Base-by-base conservation (phyloP, 2,329 filamentous ascomycete genomes). In the Mycosphaerella sp. region DNA sequence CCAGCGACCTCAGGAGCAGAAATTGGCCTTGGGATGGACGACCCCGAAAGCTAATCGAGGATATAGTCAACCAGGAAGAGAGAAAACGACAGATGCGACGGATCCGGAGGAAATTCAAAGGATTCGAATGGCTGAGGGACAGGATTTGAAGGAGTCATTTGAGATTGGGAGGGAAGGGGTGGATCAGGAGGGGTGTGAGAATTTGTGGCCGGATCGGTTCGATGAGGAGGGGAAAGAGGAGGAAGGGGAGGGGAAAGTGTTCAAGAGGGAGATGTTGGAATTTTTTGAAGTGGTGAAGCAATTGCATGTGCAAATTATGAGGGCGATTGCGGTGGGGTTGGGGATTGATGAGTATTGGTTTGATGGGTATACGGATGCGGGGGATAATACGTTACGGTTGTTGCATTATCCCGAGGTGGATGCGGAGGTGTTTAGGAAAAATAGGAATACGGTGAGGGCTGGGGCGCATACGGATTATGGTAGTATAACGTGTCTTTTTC, bases 201-300 rank as follows among this genome's bases (percentile, higher is more conserved):
- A 96, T 67, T 83, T 80, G 59, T 96, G 91, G 91, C 91, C 84
- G 0, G 74, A 77, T 45, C 76, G 58, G 64, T 76, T 83, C 85
- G 64, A 69, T 41, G 59, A 56, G n/a, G 64, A 64, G 51, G 91
- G 87, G 1, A 81, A 82, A 54, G 73, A 21, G 21, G 21, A 21
- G 21, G 21, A 21, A 2, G 21, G 55, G n/a, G 64, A 64, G 51
- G 91, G 87, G 1, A 81, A 82, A 54, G 73, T 75, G 59, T 91
- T 92, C 74, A 84, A 82, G 64, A 64, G 74, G n/a, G 78, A 78
- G 14, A 95, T 95, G 89, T 69, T 83, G 46, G 71, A 71, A 3
- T 96, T 96, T 70, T 87, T 86, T 62, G 77, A 78, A n/a, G 76
- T 78, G 56, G 95, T 89, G 71, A 87, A 89, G 69, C 68, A 73